A percentile compares a stretch with the other conserved stretches of the same genome.
Conservation (phyloP, 352 stramenopile species). For the Phytophthora citricola region DNA sequence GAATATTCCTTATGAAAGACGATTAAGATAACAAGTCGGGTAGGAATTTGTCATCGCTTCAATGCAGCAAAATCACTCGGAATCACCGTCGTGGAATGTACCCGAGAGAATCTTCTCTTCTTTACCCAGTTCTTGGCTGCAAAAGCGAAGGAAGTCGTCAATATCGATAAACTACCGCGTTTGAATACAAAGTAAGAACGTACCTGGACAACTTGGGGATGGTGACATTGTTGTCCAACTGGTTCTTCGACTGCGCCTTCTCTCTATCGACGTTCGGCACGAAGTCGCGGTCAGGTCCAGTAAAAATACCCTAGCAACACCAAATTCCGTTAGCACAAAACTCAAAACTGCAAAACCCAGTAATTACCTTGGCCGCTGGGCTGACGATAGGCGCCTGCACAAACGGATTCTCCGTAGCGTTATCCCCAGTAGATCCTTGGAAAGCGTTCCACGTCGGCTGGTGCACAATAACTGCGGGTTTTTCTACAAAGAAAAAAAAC, state of each 20-base stretch:
- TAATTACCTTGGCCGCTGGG: conserved; percentile 28
- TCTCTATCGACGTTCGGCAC: conserved; percentile 42
- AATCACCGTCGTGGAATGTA: conserved; percentile 73
- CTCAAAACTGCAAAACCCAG: background rate
- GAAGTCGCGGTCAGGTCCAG: conserved; percentile 41
- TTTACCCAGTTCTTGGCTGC: conserved; percentile 58
- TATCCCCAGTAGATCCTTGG: conserved; percentile 50
- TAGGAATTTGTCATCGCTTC: background rate
- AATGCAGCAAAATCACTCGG: conserved; percentile 42
- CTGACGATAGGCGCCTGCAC: conserved; percentile 53
- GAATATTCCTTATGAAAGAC: too few relatives aligned
- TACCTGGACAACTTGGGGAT: conserved; percentile 54
- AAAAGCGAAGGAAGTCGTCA: background rate
- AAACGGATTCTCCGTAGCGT: conserved; percentile 56
- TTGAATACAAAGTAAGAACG: conserved; percentile 4
- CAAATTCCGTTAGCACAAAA: background rate
- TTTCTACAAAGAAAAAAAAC: conserved; percentile 39
- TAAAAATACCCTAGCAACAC: conserved; percentile 39
- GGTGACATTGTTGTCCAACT: conserved; percentile 47
- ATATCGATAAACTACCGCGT: conserved; percentile 2
- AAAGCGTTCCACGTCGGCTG: conserved; percentile 64
- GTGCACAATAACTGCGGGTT: conserved; percentile 45
- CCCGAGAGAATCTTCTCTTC: conserved; percentile 72
- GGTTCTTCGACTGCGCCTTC: conserved; percentile 50
- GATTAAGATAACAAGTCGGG: too few relatives aligned